Percentiles rank a stretch among this genome's conserved stretches.
Evolutionary conservation across 768 basidiomycete genomes (phyloP).

Genomic region (Gloeopeniophorella convolvens): DNA sequence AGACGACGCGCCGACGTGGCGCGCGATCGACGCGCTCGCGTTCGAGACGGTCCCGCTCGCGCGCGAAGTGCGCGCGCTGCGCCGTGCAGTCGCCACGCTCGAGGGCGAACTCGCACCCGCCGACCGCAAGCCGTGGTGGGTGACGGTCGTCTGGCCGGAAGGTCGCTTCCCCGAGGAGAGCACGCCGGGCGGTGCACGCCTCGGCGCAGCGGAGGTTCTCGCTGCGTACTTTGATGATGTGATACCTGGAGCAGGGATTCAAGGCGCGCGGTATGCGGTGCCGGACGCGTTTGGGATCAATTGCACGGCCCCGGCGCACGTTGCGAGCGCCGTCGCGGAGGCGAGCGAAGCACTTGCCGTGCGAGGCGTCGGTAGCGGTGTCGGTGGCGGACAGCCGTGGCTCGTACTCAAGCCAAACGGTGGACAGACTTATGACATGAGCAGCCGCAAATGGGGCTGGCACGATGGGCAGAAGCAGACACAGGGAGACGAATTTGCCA

Average conservation of each 20-base stretch:
- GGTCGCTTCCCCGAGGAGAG: slow-evolving; percentile 41
- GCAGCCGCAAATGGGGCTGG: slow-evolving; percentile 38
- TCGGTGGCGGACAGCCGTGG: slow-evolving; percentile 35
- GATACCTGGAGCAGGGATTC: slow-evolving; percentile 11
- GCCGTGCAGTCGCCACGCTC: slow-evolving; percentile 47
- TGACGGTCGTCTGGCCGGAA: slow-evolving; percentile 55
- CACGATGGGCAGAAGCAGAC: background rate
- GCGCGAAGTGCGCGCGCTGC: slow-evolving; percentile 59
- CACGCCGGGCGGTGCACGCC: slow-evolving; percentile 21
- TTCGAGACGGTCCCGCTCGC: slow-evolving; percentile 75
- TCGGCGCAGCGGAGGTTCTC: slow-evolving; percentile 38
- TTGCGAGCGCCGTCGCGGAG: slow-evolving; percentile 35
- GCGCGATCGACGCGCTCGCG: slow-evolving; percentile 51
- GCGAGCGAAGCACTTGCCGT: slow-evolving; percentile 27
- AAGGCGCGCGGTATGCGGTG: slow-evolving; percentile 17
- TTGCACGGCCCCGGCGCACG: slow-evolving; percentile 48
- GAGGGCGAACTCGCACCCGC: slow-evolving; percentile 19
- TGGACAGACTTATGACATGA: slow-evolving; percentile 47
- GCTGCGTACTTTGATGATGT: slow-evolving; percentile 31
- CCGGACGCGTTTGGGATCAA: slow-evolving; percentile 68
- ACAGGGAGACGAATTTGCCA: slow-evolving; percentile 33
- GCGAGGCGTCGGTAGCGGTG: background rate
- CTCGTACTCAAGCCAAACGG: slow-evolving; percentile 73
- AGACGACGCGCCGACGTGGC: slow-evolving; percentile 44
- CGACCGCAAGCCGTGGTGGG: slow-evolving; percentile 64